Conservation (phyloP, 345 rosid species). For the Stellera chamaejasme region DNA sequence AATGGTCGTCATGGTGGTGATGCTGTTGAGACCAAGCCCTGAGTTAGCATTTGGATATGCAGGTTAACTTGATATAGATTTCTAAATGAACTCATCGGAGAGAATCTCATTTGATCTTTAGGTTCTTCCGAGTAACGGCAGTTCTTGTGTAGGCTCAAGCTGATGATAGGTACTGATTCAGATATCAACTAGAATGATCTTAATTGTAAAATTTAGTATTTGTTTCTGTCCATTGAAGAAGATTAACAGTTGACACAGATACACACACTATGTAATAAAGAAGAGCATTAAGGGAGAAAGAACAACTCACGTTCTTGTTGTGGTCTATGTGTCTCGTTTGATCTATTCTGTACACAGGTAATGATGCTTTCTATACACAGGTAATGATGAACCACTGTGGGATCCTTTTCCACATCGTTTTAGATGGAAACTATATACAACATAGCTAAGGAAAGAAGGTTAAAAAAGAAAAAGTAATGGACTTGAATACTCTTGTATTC, state of each 20-base stretch:
- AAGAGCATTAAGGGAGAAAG: too few relatives aligned
- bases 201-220: constrained; percentile 19
- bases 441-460: too few relatives aligned
- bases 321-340: too few relatives aligned
- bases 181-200: constrained; percentile 12
- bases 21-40: constrained; percentile 14
- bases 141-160: constrained; percentile 16
- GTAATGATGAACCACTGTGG: too few relatives aligned
- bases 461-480: too few relatives aligned
- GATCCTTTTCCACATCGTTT: too few relatives aligned
- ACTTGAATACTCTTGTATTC: too few relatives aligned
- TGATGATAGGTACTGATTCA: constrained; percentile 24
- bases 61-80: constrained; percentile 14
- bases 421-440: too few relatives aligned
- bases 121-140: constrained; percentile 15
- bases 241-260: constrained; percentile 11
- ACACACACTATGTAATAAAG: too few relatives aligned
- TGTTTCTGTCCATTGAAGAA: constrained; percentile 6
- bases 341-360: too few relatives aligned
- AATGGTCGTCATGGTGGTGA: constrained; percentile 28
- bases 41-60: constrained; percentile 10
- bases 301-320: too few relatives aligned
- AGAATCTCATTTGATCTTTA: constrained; percentile 14
- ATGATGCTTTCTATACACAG: too few relatives aligned
- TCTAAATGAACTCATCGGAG: constrained; percentile 6